Conservation (phyloP, 2,329 filamentous ascomycete genomes). For the Claviceps sp. region DNA sequence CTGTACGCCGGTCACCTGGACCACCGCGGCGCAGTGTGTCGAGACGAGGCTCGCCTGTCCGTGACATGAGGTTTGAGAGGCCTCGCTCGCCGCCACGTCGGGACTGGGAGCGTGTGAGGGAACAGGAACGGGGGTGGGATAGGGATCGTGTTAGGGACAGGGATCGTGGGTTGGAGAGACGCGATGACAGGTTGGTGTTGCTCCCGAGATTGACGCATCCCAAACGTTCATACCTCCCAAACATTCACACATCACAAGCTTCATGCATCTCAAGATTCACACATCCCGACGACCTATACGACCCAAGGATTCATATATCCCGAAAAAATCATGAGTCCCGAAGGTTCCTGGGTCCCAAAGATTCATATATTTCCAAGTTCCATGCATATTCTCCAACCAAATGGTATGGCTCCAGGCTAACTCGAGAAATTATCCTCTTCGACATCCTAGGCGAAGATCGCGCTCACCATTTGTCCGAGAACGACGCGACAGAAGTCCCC, state of each 20-base stretch:
- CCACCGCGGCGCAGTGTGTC: constrained; percentile 25
- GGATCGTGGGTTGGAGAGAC: constrained; percentile 24
- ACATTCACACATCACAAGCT: no score
- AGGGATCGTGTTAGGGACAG: constrained; percentile 17
- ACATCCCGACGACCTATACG: not conserved
- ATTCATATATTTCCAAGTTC: not conserved
- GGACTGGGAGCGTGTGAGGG: constrained; percentile 22
- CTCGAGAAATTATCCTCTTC: not conserved
- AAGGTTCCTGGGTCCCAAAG: not conserved
- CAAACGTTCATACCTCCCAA: no score
- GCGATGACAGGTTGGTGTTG: constrained; percentile 25
- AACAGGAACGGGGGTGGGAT: constrained; percentile 19
- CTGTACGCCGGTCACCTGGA: constrained; percentile 21
- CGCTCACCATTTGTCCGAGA: constrained; percentile 40
- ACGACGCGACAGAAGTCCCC: constrained; percentile 23
- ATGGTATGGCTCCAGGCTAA: constrained; percentile 8
- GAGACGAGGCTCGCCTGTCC: constrained; percentile 21
- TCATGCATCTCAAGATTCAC: no score
- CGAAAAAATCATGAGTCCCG: not conserved
- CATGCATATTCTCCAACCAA: not conserved
- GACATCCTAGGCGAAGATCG: constrained; percentile 33
- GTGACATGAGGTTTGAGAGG: constrained; percentile 25
- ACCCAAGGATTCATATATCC: not conserved
- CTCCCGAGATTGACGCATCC: not conserved
- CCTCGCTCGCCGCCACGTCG: constrained; percentile 24